phyloP scores from a whole-genome alignment of 2,329 filamentous ascomycete genomes.

The Aureobasidium sp. region DNA sequence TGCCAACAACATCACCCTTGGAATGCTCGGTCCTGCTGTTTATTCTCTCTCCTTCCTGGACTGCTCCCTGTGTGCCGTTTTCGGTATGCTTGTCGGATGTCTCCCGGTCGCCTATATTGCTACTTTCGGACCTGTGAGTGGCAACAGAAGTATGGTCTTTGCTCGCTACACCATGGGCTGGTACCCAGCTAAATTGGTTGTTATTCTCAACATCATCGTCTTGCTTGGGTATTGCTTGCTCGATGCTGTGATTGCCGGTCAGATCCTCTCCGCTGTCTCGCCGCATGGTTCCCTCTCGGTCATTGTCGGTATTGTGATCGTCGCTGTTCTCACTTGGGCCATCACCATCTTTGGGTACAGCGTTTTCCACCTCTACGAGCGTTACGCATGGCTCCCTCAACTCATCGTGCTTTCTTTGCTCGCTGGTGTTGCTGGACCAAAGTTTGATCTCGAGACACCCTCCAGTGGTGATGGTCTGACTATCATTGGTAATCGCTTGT shows the following conservation, averaged over 20 bases:
- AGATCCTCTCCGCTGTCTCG: constrained; percentile 59
- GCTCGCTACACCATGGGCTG: constrained; percentile 56
- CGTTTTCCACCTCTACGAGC: constrained; percentile 60
- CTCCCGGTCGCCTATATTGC: constrained; percentile 51
- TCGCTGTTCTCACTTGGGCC: constrained; percentile 52
- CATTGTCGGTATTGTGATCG: constrained; percentile 58
- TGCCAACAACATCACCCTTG: constrained; percentile 56
- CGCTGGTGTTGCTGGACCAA: constrained; percentile 50
- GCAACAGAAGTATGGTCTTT: constrained; percentile 54
- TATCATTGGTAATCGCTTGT: constrained; percentile 49
- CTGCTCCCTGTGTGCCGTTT: constrained; percentile 46
- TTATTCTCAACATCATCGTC: constrained; percentile 53
- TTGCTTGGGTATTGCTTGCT: constrained; percentile 53
- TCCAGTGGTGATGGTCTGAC: constrained; percentile 44
- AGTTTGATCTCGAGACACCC: constrained; percentile 47
- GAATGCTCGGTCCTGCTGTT: constrained; percentile 51
- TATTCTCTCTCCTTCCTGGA: constrained; percentile 52
- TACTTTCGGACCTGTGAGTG: constrained; percentile 52
- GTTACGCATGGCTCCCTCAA: constrained; percentile 58
- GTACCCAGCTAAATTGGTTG: constrained; percentile 56
- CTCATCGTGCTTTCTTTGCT: constrained; percentile 52
- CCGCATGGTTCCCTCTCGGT: constrained; percentile 48
- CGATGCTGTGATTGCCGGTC: constrained; percentile 57
- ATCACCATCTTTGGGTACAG: constrained; percentile 60
- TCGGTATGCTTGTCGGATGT: constrained; percentile 48